Evolutionary conservation across 768 basidiomycete genomes (phyloP), one percentile per base, ranked within the genome.

Genomic region (Termitomyces sp.): DNA sequence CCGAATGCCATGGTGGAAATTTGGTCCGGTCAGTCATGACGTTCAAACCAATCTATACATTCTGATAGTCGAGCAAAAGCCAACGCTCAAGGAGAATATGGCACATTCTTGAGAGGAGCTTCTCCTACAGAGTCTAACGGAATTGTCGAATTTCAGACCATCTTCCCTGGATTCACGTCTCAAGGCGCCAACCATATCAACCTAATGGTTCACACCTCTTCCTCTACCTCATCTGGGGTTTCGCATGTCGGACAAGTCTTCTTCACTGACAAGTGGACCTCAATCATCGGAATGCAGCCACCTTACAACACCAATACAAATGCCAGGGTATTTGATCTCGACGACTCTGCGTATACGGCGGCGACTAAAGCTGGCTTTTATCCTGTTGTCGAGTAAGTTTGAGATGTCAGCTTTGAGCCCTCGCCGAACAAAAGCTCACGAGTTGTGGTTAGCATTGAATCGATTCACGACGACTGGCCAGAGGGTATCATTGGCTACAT

Each of bases 241-340:
- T 47, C 62, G 9, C 74, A 76, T 57, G 61, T 66, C 40, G 75
- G 75, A 7, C 72, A 70, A 47, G 58, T 75, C 12, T 76, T 73
- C 67, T 76, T 76, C 63, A 67, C 67, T 9, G 73, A 75, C 43
- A 56, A 54, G 18, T 72, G 70, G 71, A 72, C 66, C 32, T 62
- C 64, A 3, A 60, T 66, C 25, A 64, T 74, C 20, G 58, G 63
- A 53, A 63, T 58, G 48, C 63, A 63, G 13, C 50, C 62, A 7
- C 63, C 67, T 7, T 75, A 75, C 60, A 63, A 56, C 46, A 50
- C 63, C 45, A 73, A 72, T 56, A 68, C 62, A 0, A 66, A 70
- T 32, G n/a, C 27, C 3, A 57, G 65, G 32, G 63, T 64, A n/a
- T 25, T 56, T 23, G 70, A 75, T 59, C 60, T 65, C 23, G 62